Evolutionary conservation across 306 rosid genomes (phyloP), one percentile per base, ranked within the genome.

Genomic region (Medicago ruthenica): DNA sequence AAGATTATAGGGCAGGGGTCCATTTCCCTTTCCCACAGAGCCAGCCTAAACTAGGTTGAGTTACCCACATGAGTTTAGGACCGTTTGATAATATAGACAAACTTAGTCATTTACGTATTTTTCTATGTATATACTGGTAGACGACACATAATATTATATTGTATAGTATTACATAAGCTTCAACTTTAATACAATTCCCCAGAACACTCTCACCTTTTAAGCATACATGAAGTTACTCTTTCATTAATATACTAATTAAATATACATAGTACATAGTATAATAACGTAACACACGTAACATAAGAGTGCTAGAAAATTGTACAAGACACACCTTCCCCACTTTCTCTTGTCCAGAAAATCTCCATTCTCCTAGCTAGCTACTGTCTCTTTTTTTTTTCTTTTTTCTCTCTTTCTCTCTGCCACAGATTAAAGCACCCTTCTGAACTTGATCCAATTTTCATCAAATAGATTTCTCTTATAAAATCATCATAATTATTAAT

Each of bases 61-160:
- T 86, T 79, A 81, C 64, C 81, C 79, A 50, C 78, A 8, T 71
- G 85, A 79, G 92, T 93, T 87, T 87, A 78, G 13, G 85, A 87
- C 93, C 98, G 98, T 93, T 89, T 71, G 84, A 77, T 44, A 18
- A 53, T 55, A 57, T 7, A 18, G 45, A 74, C 71, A 70, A 53
- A 64, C 11, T 54, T 44, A 53, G 7, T 16, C 78, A 24, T 9
- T 41, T 67, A 27, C 48, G 8, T 61, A 40, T 71, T n/a, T 62
- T 62, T 36, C 12, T 14, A 36, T 61, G 36, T 42, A 13, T 36
- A n/a, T 16, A 8, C 1, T n/a, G 2, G 11, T 20, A 67, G 12
- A 66, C 45, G 6, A 41, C 21, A 71, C 27, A 40, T 1, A 40
- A 41, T 65, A 66, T 36, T 10, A 7, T 48, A 59, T n/a, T 47